Conservation (phyloP, 2,329 filamentous ascomycete species). For the Cladosporium oxysporum region DNA sequence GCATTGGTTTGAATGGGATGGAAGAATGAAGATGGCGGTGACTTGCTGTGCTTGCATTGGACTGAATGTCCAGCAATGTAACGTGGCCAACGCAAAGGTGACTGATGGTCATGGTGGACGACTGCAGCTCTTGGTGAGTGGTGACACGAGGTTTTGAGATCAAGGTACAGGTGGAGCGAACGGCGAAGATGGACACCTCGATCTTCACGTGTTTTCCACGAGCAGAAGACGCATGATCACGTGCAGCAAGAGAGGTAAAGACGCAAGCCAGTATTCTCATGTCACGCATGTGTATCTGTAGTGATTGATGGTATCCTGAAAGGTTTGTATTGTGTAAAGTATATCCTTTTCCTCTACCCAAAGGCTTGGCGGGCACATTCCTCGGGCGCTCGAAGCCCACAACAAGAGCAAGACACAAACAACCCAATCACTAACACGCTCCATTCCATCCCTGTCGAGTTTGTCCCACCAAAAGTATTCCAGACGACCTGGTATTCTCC, state of each 20-base stretch:
- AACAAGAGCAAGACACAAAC: slow-evolving; percentile 19
- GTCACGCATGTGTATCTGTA: neutral
- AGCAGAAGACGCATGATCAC: neutral
- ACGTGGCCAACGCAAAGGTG: neutral
- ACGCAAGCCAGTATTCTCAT: no score
- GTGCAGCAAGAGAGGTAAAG: neutral
- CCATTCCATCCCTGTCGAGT: slow-evolving; percentile 10
- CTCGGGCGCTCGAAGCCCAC: neutral
- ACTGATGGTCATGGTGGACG: neutral
- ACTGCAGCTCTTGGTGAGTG: neutral
- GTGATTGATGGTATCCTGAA: neutral
- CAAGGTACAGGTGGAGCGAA: neutral
- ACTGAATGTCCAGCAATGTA: neutral
- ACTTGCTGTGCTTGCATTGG: neutral
- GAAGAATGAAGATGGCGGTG: neutral
- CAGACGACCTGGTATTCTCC: neutral
- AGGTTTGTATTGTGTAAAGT: neutral
- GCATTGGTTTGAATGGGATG: neutral
- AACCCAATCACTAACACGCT: slow-evolving; percentile 9
- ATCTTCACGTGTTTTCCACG: neutral
- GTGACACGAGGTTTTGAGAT: no score
- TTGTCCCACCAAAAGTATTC: neutral
- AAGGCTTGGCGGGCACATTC: slow-evolving; percentile 17
- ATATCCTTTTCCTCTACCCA: neutral
- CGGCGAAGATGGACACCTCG: neutral